Percentiles rank a stretch among this genome's conserved stretches.
Evolutionary conservation across 2,329 filamentous ascomycete species (phyloP).

Genomic region (Corinectria fuckeliana): DNA sequence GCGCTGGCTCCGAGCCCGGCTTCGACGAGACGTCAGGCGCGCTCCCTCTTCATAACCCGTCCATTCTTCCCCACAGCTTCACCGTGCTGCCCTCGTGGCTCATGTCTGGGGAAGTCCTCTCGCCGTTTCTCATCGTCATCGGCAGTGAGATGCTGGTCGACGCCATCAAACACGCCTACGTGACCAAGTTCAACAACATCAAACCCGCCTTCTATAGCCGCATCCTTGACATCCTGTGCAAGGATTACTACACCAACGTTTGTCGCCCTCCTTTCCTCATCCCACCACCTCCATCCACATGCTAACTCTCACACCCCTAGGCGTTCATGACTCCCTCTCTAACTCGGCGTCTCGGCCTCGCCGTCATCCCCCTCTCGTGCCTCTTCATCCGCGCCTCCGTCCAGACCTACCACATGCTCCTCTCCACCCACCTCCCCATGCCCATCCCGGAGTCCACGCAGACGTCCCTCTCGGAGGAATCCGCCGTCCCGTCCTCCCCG

Average conservation of each 20-base stretch:
- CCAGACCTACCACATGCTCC: conserved; percentile 98
- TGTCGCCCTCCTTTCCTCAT: conserved; percentile 38
- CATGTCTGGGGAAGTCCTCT: conserved; percentile 82
- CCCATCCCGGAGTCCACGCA: conserved; percentile 71
- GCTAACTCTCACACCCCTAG: conserved; percentile 47
- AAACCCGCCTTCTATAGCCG: conserved; percentile 88
- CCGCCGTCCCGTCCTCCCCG: conserved; percentile 69
- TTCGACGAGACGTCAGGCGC: conserved; percentile 58
- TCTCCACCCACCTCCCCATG: conserved; percentile 82
- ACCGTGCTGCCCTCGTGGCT: conserved; percentile 84
- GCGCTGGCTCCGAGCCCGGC: conserved; percentile 56
- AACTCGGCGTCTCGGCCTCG: conserved; percentile 86
- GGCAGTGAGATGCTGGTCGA: conserved; percentile 97
- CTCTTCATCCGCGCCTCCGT: conserved; percentile 94
- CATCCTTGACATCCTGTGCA: conserved; percentile 91
- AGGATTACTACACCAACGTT: conserved; percentile 96
- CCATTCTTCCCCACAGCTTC: conserved; percentile 88
- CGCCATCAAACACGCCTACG: conserved; percentile 96
- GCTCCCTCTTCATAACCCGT: conserved; percentile 69
- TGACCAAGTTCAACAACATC: conserved; percentile 98
- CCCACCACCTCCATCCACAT: neutral
- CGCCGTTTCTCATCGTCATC: conserved; percentile 91
- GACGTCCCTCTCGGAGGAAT: conserved; percentile 70
- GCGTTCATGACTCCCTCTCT: conserved; percentile 91
- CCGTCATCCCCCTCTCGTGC: conserved; percentile 90